These are phyloP conservation scores for Reutealis trisperma DNA, from an alignment of 345 rosid species.

Conservation along the genomic window DNA sequence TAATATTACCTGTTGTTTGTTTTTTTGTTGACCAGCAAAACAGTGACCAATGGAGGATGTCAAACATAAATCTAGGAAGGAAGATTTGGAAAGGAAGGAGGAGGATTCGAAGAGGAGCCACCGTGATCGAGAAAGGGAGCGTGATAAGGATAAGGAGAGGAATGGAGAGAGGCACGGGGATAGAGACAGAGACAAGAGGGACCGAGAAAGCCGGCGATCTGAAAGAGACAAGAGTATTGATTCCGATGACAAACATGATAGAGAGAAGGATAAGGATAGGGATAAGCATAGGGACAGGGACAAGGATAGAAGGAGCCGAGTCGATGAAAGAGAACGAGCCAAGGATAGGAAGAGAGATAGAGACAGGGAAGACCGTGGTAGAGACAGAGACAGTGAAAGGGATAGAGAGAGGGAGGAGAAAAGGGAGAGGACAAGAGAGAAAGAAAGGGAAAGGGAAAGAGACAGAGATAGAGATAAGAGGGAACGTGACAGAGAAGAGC, in stretches of 20 bases:
- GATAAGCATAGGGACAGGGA: conserved; percentile 8
- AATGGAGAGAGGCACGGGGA: conserved; percentile 52
- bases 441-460: conserved; percentile 12
- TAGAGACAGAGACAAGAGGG: conserved; percentile 46
- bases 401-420: conserved; percentile 6
- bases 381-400: conserved; percentile 23
- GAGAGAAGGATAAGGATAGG: conserved; percentile 32
- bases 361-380: conserved; percentile 29
- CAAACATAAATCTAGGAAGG: conserved; percentile 49
- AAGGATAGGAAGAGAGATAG: conserved; percentile 21
- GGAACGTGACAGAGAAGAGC: conserved; percentile 11
- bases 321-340: background rate
- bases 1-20: background rate
- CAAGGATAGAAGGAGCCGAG: conserved; percentile 25
- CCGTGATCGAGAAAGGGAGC: conserved; percentile 48
- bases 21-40: background rate
- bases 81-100: conserved; percentile 38
- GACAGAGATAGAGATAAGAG: conserved; percentile 14
- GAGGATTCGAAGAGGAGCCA: conserved; percentile 56
- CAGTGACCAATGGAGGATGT: conserved; percentile 38
- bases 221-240: conserved; percentile 55
- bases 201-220: conserved; percentile 41
- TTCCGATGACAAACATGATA: conserved; percentile 46
- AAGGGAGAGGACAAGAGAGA: conserved; percentile 11
- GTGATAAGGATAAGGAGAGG: conserved; percentile 60